Conservation (phyloP, 106 monocot species). For the Dendrobium huoshanense region DNA sequence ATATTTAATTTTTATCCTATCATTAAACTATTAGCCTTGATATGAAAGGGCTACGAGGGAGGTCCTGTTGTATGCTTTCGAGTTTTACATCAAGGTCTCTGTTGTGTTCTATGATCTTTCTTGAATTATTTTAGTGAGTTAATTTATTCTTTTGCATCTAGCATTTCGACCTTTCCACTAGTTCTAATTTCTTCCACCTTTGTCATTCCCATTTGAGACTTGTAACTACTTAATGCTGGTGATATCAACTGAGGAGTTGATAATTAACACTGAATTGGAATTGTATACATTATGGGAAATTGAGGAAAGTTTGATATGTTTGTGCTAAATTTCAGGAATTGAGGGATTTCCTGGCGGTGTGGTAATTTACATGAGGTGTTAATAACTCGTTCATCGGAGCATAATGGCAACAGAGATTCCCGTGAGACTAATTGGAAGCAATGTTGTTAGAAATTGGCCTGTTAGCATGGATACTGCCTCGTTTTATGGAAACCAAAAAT, state of each 20-base stretch:
- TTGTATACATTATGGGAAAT: not conserved
- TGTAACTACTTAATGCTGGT: conserved; percentile 1
- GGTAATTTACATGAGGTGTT: not conserved
- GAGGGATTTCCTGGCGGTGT: not conserved
- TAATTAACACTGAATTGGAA: conserved; percentile 1
- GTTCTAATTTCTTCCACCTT: not conserved
- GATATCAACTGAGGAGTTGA: not conserved
- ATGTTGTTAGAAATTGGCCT: conserved; percentile 35
- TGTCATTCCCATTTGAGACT: not conserved
- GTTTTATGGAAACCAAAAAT: conserved; percentile 24
- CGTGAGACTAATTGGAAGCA: conserved; percentile 41
- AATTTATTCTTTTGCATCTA: not conserved
- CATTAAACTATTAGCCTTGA: not conserved
- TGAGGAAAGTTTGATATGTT: not conserved
- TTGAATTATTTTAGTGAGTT: not conserved
- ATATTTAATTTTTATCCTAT: not conserved
- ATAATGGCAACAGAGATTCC: conserved; percentile 78
- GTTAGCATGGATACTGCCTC: conserved; percentile 16
- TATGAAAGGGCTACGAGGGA: not conserved
- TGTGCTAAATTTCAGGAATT: not conserved
- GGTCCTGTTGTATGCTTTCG: not conserved
- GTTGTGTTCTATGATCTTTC: not conserved
- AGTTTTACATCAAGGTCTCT: not conserved
- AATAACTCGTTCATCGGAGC: not conserved
- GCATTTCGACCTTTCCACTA: not conserved